Evolutionary conservation across 129 eudicot species (phyloP), one percentile per base, ranked within the genome.

Genomic region (Chrysanthemum makinoi): DNA sequence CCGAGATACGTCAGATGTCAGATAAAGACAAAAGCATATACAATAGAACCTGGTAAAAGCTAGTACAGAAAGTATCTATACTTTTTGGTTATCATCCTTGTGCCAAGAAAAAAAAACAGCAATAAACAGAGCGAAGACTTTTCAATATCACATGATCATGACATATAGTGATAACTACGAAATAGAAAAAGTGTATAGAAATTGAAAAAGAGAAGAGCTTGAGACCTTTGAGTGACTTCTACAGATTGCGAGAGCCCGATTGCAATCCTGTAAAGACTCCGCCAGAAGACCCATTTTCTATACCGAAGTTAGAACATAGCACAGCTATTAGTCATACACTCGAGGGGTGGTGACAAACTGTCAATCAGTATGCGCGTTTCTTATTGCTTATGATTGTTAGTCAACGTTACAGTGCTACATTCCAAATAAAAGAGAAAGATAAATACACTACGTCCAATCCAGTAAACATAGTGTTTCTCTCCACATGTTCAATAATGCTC

Each of bases 181-280:
- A 33, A 67, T 43, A 14, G 22, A 58, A 22, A 75, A 77, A 11
- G 17, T 66, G 33, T 26, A 19, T 46, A 33, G 61, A 39, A 66
- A 33, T 9, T 80, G 19, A 60, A 12, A 70, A 67, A 57, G 33
- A 79, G 14, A 39, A 39, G 46, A 39, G 69, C 54, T 55, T 56
- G 54, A 62, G 50, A 94, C 98, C 98, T 94, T 94, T 62, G 93
- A 82, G 85, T 89, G 83, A 65, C 77, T 75, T 57, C 82, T 87
- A 73, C 74, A 79, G 20, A 85, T 70, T 54, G 58, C 63, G 43
- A 89, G 84, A 64, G 98, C 96, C 60, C 90, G 86, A 33, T 68
- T 75, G 80, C 95, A 83, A 82, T 94, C 98, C 19, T 87, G 86
- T 72, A 87, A 72, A 53, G 87, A 85, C 82, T 89, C 96, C 80